Conservation (phyloP, 306 rosid species). For the Arachis hypogaea region DNA sequence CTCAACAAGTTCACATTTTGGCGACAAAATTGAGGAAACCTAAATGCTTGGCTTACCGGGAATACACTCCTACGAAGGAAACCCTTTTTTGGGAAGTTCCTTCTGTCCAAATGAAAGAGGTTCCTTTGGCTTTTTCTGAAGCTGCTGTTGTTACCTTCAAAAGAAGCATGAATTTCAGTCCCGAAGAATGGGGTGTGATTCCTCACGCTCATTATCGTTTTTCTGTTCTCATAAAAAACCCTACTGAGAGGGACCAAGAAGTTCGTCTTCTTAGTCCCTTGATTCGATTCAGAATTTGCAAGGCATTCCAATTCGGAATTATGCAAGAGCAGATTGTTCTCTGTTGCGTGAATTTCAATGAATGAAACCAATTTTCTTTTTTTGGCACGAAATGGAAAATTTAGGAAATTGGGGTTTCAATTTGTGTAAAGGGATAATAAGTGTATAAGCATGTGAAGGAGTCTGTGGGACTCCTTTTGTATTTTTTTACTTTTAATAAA, state of each 20-base stretch:
- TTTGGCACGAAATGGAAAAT: not conserved
- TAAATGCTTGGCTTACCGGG: constrained; percentile 57
- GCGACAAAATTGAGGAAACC: constrained; percentile 60
- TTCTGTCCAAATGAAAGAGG: constrained; percentile 43
- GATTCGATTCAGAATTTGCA: constrained; percentile 31
- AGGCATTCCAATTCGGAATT: constrained; percentile 30
- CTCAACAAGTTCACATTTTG: constrained; percentile 66
- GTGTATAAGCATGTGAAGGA: not conserved
- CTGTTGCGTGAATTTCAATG: not conserved
- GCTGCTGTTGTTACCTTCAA: constrained; percentile 37
- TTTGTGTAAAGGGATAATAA: not conserved
- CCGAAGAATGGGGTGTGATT: constrained; percentile 62
- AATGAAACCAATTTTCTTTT: not conserved
- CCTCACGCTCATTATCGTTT: constrained; percentile 60
- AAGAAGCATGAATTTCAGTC: constrained; percentile 51
- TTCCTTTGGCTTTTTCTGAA: constrained; percentile 13
- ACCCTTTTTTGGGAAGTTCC: constrained; percentile 43
- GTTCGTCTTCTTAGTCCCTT: constrained; percentile 63
- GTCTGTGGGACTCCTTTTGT: too few species aligned
- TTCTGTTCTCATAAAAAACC: constrained; percentile 37
- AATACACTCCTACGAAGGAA: constrained; percentile 38
- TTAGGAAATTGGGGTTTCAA: not conserved
- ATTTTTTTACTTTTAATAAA: too few species aligned
- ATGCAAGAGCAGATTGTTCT: not conserved
- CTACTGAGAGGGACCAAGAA: constrained; percentile 55